phyloP scores from a whole-genome alignment of 371 early-diverging fungal species.

The Syncephalastrum monosporum region DNA sequence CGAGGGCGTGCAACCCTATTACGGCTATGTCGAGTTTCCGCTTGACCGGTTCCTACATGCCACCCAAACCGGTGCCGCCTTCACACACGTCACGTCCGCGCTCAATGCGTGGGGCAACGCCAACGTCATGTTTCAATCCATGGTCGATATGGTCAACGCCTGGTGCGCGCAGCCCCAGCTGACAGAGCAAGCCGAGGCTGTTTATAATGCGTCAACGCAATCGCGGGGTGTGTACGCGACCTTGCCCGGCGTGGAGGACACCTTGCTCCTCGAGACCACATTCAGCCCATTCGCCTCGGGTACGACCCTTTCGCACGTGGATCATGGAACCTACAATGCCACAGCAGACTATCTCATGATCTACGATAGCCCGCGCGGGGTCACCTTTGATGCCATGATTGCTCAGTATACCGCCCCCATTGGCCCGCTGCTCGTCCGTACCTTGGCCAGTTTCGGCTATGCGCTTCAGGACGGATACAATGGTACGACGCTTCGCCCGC shows the following conservation, averaged over 20 bases:
- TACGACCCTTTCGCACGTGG: conserved; percentile 43
- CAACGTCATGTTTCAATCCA: conserved; percentile 26
- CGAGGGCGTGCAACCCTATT: conserved; percentile 30
- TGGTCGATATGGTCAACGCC: conserved; percentile 35
- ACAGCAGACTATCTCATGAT: conserved; percentile 44
- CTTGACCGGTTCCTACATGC: conserved; percentile 31
- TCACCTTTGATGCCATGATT: conserved; percentile 9
- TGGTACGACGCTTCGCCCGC: conserved; percentile 15
- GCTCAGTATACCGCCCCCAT: conserved; percentile 33
- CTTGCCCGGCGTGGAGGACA: conserved; percentile 4
- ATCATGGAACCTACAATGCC: conserved; percentile 20
- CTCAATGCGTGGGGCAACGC: conserved; percentile 28
- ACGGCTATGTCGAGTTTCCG: conserved; percentile 50
- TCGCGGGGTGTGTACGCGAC: conserved; percentile 7
- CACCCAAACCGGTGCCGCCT: conserved; percentile 5
- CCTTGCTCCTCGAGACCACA: conserved; percentile 33
- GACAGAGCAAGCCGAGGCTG: conserved; percentile 4
- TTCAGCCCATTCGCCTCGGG: conserved; percentile 35
- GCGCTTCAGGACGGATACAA: conserved; percentile 9
- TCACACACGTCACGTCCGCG: conserved; percentile 14
- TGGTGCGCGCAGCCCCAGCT: conserved; percentile 24
- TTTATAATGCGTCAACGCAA: conserved; percentile 22
- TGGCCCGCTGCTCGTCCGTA: conserved; percentile 35
- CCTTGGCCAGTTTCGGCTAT: conserved; percentile 47
- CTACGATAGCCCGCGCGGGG: conserved; percentile 26